Percentiles rank a stretch among this genome's conserved stretches.
Conservation (phyloP, 768 basidiomycete genomes). For the Russula dissimulans region DNA sequence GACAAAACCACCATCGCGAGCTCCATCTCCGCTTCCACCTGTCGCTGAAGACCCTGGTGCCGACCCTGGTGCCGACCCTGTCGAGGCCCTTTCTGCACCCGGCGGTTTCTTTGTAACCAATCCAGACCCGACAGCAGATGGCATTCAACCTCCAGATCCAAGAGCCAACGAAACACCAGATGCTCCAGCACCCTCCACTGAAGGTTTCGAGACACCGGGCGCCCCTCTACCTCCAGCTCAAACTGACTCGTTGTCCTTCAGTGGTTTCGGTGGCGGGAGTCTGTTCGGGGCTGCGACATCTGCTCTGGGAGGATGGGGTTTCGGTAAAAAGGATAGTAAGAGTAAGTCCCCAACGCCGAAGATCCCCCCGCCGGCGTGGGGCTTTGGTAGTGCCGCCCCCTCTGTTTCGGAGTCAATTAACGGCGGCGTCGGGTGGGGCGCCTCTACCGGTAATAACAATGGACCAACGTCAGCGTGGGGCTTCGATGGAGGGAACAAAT, state of each 20-base stretch:
- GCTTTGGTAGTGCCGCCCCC: background rate
- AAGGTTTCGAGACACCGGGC: too few species aligned
- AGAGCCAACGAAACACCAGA: too few species aligned
- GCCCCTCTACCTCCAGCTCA: background rate
- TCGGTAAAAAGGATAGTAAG: slow-evolving; percentile 1
- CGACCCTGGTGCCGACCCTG: background rate
- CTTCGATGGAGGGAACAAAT: background rate
- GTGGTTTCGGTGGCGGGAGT: background rate
- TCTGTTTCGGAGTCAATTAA: slow-evolving; percentile 1
- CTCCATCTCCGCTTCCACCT: slow-evolving; percentile 1
- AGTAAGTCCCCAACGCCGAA: slow-evolving; percentile 2
- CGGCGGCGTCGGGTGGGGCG: slow-evolving; percentile 7
- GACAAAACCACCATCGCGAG: background rate
- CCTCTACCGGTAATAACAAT: slow-evolving; percentile 13
- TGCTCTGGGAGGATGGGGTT: slow-evolving; percentile 4
- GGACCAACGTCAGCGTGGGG: background rate
- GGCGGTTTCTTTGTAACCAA: background rate
- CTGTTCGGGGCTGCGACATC: background rate
- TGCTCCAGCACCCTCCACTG: too few species aligned
- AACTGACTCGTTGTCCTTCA: background rate
- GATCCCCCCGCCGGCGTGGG: background rate
- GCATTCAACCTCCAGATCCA: too few species aligned
- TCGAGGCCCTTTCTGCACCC: background rate
- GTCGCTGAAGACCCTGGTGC: slow-evolving; percentile 2
- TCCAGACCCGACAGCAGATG: background rate